Evolutionary conservation across 78 protist genomes (phyloP).

Genomic region (Monosiga brevicollis): DNA sequence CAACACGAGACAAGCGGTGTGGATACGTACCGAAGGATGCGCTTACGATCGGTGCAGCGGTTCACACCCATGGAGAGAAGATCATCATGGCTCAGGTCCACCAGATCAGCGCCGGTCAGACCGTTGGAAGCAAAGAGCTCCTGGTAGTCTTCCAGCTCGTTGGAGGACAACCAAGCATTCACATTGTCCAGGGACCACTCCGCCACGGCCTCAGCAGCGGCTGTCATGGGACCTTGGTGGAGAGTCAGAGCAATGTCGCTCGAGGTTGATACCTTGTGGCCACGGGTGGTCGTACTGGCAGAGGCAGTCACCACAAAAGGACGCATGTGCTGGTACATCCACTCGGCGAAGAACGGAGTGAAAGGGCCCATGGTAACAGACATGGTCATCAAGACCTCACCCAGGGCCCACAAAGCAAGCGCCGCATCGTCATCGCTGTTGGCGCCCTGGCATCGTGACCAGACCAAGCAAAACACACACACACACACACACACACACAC

Average conservation of each 20-base stretch:
- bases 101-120: too few relatives aligned
- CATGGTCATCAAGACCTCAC: slow-evolving; percentile 69
- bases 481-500: not conserved
- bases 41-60: too few relatives aligned
- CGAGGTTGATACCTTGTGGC: not conserved
- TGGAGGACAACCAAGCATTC: too few relatives aligned
- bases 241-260: not conserved
- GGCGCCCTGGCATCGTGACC: slow-evolving; percentile 42
- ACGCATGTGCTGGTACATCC: slow-evolving; percentile 78
- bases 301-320: slow-evolving; percentile 40
- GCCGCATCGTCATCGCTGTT: slow-evolving; percentile 43
- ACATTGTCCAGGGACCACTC: too few relatives aligned
- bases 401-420: slow-evolving; percentile 58
- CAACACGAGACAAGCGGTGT: too few relatives aligned
- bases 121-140: too few relatives aligned
- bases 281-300: too few relatives aligned
- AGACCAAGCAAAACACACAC: not conserved
- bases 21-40: too few relatives aligned
- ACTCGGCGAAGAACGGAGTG: slow-evolving; percentile 97
- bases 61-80: too few relatives aligned
- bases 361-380: slow-evolving; percentile 90
- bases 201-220: not conserved
- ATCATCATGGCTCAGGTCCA: too few relatives aligned
- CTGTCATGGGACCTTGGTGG: slow-evolving; percentile 11
- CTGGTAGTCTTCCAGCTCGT: too few relatives aligned